Evolutionary conservation across 176 grass and related monocot species (phyloP).

Genomic region (Eragrostis nindensis): DNA sequence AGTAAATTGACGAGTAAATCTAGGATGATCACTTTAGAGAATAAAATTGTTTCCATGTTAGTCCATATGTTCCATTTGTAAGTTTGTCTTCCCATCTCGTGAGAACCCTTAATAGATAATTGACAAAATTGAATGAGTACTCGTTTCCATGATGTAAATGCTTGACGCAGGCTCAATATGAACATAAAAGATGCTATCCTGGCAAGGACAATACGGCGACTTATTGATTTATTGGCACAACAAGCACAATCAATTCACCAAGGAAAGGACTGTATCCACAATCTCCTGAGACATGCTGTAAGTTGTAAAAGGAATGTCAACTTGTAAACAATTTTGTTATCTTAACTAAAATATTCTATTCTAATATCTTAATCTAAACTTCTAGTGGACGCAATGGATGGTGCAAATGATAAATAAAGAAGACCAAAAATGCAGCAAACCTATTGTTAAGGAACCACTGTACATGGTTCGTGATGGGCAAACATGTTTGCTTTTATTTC

Average conservation of each 20-base stretch:
- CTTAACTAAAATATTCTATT: neutral
- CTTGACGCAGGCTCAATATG: conserved; percentile 30
- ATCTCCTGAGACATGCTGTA: conserved; percentile 54
- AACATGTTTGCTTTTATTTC: conserved; percentile 60
- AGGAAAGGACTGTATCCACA: conserved; percentile 13
- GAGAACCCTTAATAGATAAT: neutral
- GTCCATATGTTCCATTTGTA: neutral
- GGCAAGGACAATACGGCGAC: conserved; percentile 40
- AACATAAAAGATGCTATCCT: conserved; percentile 43
- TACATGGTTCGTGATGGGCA: conserved; percentile 38
- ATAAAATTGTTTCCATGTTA: neutral
- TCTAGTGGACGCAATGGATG: conserved; percentile 83
- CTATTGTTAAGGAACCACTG: neutral
- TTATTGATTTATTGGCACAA: conserved; percentile 48
- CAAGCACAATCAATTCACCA: conserved; percentile 14
- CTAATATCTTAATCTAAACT: conserved; percentile 9
- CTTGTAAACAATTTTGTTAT: neutral
- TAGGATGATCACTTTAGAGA: neutral
- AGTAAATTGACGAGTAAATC: no score
- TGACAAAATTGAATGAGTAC: neutral
- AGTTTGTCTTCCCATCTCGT: neutral
- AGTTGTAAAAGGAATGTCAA: conserved; percentile 11
- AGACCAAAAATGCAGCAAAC: neutral
- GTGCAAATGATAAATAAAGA: conserved; percentile 33
- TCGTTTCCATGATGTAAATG: neutral